Evolutionary conservation across 73 alveolate genomes (phyloP), one percentile per base, ranked within the genome.

Genomic region (Tetrahymena thermophila): DNA sequence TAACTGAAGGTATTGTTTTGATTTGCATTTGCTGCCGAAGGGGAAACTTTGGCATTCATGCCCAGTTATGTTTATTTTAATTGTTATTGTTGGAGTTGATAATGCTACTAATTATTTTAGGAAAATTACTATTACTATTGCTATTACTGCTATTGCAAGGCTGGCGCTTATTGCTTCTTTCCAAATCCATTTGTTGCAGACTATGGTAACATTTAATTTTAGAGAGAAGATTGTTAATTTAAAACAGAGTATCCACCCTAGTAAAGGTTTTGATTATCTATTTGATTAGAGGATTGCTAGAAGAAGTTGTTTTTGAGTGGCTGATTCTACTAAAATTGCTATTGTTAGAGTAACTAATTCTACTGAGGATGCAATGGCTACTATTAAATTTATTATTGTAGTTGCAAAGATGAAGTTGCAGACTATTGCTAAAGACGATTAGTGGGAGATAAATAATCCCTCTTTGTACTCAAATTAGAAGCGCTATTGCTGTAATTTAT

Each of bases 31-130:
- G 37, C 4, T 71, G 89, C 89, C 89, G 89, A 71, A 71, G 89
- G 89, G 89, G 89, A 71, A 71, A 71, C 89, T 71, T 71, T 71
- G 89, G 89, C 89, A n/a, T 71, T 71, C 89, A 71, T 71, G 89
- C 89, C 89, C 37, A 71, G 37, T 71, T 71, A 71, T 23, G 89
- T 19, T 50, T 50, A 50, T 50, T 50, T 50, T 50, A 50, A 50
- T 71, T 71, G 89, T 31, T 71, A 31, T 28, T 71, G 37, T 71
- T 71, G 17, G 23, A 71, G 89, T 28, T 71, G 89, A 71, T 71
- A 71, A 71, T 71, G 89, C 89, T 71, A 31, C 89, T 71, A 71
- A 71, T n/a, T n/a, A n/a, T 71, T 71, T 71, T 71, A 34, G 37
- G 89, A 71, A 71, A 71, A 71, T 71, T 71, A 71, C 37, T 71